A percentile compares a stretch with the other conserved stretches of the same genome.
phyloP scores from a whole-genome alignment of 306 rosid genomes.

The Lithocarpus polystachyus region DNA sequence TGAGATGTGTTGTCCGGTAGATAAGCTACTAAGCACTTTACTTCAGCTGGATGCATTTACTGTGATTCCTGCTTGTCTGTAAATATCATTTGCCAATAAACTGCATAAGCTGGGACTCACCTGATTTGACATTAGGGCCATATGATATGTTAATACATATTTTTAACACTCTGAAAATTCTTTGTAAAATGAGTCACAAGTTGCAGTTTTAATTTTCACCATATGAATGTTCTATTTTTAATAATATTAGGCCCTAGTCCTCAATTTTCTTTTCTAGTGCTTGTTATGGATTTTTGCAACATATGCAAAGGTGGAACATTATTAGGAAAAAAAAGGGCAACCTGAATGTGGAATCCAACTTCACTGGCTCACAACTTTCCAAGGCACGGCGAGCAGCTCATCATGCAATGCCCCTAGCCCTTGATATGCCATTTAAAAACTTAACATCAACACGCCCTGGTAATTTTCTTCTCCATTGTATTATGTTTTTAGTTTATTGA shows the following conservation, averaged over 20 bases:
- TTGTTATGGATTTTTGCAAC: conserved; percentile 34
- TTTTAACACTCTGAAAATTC: not conserved
- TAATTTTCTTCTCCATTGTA: conserved; percentile 27
- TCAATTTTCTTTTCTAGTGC: conserved; percentile 17
- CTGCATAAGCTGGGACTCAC: not conserved
- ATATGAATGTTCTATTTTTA: not conserved
- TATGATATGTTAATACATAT: not conserved
- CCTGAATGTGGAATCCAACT: conserved; percentile 35
- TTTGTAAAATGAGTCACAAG: not conserved
- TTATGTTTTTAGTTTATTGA: conserved; percentile 2
- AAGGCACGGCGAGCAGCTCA: conserved; percentile 82
- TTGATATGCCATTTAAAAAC: conserved; percentile 62
- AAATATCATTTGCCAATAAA: not conserved
- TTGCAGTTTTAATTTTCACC: not conserved
- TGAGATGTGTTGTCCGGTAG: not conserved
- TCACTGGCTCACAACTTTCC: conserved; percentile 53
- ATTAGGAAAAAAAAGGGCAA: conserved; percentile 53
- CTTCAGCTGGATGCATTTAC: not conserved
- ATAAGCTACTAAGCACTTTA: not conserved
- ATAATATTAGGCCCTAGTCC: not conserved
- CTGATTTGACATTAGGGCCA: not conserved
- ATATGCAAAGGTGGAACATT: conserved; percentile 77
- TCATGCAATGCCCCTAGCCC: conserved; percentile 78
- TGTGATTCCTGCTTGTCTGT: not conserved
- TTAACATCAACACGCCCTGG: conserved; percentile 53